Base-by-base conservation (phyloP, 352 stramenopile genomes). In the Blastocystis sp. region DNA sequence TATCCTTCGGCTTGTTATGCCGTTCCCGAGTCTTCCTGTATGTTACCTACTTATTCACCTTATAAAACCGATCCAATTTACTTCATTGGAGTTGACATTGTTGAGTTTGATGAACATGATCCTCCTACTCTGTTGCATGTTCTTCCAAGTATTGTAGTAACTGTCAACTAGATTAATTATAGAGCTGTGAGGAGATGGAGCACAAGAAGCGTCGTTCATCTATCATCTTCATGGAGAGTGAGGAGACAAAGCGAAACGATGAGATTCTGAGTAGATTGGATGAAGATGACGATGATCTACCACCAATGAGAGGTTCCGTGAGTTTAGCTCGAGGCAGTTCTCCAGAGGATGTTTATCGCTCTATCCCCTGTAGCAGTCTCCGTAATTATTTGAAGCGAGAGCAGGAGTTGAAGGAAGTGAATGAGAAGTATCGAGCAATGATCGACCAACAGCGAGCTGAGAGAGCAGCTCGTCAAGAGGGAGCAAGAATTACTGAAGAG, bases 371-470 rank as follows among this genome's bases (percentile, higher is more conserved):
- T 27, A 66, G 73, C 30, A 66, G 59, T 30, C 56, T 84, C 5
- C 73, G 73, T 3, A 64, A 64, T 35, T 84, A 66, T 27, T n/a
- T 84, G 73, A 33, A 44, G 27, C 42, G 48, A 15, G 42, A 84
- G n/a, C n/a, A 84, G 9, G 73, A 84, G 33, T 13, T 84, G 33
- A 27, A 84, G 27, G 73, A 84, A n/a, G 73, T 84, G 53, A 84
- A 84, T 37, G 48, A 37, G n/a, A 27, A 57, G 5, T 84, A 84
- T 44, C 3, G 7, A 2, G 22, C 64, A 17, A 84, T 84, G 48
- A 42, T 58, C 2, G 73, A 3, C n/a, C 15, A 62, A 57, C 7
- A n/a, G 24, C 51, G 51, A 27, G 73, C 73, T 19, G 73, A 84
- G 33, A 6, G 35, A 35, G 56, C 3, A 1, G n/a, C 19, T 1